These are phyloP conservation scores for Botrytis medusae DNA, from an alignment of 2,329 filamentous ascomycete species.

Conservation along the genomic window DNA sequence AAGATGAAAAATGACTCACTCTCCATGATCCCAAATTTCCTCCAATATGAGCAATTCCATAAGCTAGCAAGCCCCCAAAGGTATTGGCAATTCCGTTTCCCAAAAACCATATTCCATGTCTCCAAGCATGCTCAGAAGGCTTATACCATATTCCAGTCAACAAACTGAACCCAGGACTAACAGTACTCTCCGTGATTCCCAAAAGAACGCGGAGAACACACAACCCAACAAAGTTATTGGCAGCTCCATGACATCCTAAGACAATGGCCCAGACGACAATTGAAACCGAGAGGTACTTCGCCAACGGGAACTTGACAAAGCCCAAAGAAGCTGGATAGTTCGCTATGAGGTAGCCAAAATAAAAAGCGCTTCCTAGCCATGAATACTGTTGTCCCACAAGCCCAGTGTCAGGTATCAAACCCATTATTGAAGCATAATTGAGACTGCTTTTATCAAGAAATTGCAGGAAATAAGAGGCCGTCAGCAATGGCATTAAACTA, in stretches of 20 bases:
- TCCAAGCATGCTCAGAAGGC: slow-evolving; percentile 21
- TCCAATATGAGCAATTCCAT: slow-evolving; percentile 37
- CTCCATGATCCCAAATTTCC: slow-evolving; percentile 29
- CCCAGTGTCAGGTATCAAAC: slow-evolving; percentile 46
- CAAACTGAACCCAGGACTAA: slow-evolving; percentile 40
- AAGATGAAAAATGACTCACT: neutral
- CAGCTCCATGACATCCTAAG: slow-evolving; percentile 22
- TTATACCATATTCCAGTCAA: slow-evolving; percentile 40
- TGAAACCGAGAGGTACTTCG: slow-evolving; percentile 63
- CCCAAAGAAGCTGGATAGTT: slow-evolving; percentile 27
- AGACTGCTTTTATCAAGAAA: slow-evolving; percentile 22
- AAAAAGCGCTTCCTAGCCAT: slow-evolving; percentile 49
- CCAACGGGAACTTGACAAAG: slow-evolving; percentile 46
- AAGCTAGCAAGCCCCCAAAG: slow-evolving; percentile 40
- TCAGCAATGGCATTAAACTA: slow-evolving; percentile 14
- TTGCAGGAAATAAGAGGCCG: slow-evolving; percentile 11
- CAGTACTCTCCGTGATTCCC: slow-evolving; percentile 33
- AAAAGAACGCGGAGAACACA: slow-evolving; percentile 35
- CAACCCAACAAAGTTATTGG: slow-evolving; percentile 29
- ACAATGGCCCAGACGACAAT: slow-evolving; percentile 62
- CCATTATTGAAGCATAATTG: slow-evolving; percentile 45
- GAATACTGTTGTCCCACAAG: slow-evolving; percentile 47
- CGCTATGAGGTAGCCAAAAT: slow-evolving; percentile 42
- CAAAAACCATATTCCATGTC: slow-evolving; percentile 23
- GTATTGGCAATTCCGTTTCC: slow-evolving; percentile 39